Conservation (phyloP, 768 basidiomycete genomes). For the Kwoniella europaea region DNA sequence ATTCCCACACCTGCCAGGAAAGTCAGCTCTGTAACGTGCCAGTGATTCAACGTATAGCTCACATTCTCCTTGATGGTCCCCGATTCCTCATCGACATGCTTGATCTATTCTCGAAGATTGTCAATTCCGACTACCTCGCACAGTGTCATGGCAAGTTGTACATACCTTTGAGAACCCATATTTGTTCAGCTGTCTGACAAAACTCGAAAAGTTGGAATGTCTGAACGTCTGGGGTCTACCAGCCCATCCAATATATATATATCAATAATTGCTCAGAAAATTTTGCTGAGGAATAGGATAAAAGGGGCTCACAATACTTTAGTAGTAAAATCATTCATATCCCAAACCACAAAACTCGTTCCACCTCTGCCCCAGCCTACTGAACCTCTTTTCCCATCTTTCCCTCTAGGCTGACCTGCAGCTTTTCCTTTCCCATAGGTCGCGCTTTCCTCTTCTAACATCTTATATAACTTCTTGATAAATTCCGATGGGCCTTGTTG, state of each 20-base stretch:
- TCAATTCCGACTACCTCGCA: neutral
- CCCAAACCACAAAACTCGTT: slow-evolving; percentile 53
- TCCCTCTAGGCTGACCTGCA: slow-evolving; percentile 31
- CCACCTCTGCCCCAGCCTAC: slow-evolving; percentile 53
- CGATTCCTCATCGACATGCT: slow-evolving; percentile 49
- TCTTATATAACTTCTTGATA: slow-evolving; percentile 56
- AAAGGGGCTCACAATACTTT: slow-evolving; percentile 40
- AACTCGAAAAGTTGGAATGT: slow-evolving; percentile 78
- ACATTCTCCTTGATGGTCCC: slow-evolving; percentile 51
- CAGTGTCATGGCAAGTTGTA: neutral
- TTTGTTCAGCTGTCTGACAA: slow-evolving; percentile 95
- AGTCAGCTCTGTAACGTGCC: neutral
- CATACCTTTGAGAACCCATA: slow-evolving; percentile 85
- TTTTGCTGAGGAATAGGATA: too few species aligned
- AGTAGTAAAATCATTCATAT: slow-evolving; percentile 56
- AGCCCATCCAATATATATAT: neutral
- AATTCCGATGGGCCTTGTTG: slow-evolving; percentile 49
- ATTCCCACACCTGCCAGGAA: slow-evolving; percentile 47
- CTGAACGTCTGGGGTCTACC: slow-evolving; percentile 53
- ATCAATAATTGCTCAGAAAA: too few species aligned
- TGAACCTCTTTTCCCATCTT: slow-evolving; percentile 38
- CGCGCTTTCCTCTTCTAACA: slow-evolving; percentile 49
- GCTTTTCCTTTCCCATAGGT: slow-evolving; percentile 38
- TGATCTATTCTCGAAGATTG: slow-evolving; percentile 33
- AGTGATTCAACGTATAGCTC: slow-evolving; percentile 7